Evolutionary conservation across 1,139 yeast genomes (phyloP).

Genomic region (Nakaseomyces kungkrabaensis): DNA sequence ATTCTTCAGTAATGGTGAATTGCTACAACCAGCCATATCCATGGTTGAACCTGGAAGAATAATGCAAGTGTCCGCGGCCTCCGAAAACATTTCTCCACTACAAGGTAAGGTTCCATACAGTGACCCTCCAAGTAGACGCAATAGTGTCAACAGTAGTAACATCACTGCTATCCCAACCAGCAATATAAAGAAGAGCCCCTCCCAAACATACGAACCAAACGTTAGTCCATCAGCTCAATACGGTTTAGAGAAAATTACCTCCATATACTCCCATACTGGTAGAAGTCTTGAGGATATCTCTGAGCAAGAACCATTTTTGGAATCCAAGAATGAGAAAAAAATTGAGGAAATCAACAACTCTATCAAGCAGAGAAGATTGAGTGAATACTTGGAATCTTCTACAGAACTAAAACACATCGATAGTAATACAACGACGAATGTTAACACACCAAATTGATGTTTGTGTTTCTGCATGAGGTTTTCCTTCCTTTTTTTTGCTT

Average conservation of each 20-base stretch:
- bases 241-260: not conserved
- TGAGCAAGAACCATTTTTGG: not conserved
- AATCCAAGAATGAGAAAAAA: not conserved
- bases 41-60: not conserved
- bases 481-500: not conserved
- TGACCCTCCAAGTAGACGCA: not conserved
- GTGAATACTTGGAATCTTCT: constrained; percentile 4
- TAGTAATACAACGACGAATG: constrained; percentile 2
- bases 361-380: constrained; percentile 3
- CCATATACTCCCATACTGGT: not conserved
- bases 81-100: not conserved
- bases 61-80: not conserved
- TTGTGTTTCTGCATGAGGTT: not conserved
- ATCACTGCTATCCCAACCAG: not conserved
- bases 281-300: constrained; percentile 1
- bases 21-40: not conserved
- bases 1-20: constrained; percentile 3
- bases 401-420: constrained; percentile 3
- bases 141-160: not conserved
- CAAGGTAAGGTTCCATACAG: not conserved
- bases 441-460: constrained; percentile 2
- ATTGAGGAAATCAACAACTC: not conserved
- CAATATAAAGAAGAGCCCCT: not conserved
- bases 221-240: not conserved
- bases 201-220: not conserved